A percentile compares a stretch with the other conserved stretches of the same genome.
Evolutionary conservation across 768 basidiomycete species (phyloP).

Genomic region (Russula dissimulans): DNA sequence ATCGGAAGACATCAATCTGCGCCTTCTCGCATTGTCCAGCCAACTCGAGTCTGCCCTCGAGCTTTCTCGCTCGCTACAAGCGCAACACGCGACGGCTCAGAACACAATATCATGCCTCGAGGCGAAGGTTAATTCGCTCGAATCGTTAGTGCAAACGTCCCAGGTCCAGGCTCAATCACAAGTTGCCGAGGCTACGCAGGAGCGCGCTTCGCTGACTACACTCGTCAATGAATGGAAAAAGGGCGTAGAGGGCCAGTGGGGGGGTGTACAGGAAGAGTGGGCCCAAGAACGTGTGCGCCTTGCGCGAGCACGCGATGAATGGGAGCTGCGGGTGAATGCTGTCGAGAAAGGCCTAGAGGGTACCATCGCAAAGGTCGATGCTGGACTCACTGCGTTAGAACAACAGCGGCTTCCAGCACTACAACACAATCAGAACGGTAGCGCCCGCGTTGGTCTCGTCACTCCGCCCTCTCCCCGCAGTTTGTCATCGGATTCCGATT

Average conservation of each 20-base stretch:
- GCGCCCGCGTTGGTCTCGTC: constrained; percentile 44
- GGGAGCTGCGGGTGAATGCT: constrained; percentile 52
- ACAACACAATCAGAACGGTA: constrained; percentile 25
- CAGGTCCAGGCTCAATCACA: constrained; percentile 35
- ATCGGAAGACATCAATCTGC: constrained; percentile 49
- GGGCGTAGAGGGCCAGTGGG: constrained; percentile 73
- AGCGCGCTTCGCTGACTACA: constrained; percentile 42
- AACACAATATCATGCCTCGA: constrained; percentile 62
- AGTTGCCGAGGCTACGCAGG: constrained; percentile 27
- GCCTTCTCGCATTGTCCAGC: constrained; percentile 50
- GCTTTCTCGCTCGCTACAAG: constrained; percentile 62
- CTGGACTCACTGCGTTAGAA: constrained; percentile 28
- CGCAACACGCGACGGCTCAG: constrained; percentile 71
- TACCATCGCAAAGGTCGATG: constrained; percentile 31
- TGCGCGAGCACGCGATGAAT: constrained; percentile 65
- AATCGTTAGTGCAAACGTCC: constrained; percentile 50
- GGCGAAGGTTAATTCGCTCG: constrained; percentile 57
- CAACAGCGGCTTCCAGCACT: constrained; percentile 25
- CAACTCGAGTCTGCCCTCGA: constrained; percentile 73
- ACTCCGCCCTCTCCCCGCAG: constrained; percentile 73
- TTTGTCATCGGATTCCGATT: constrained; percentile 49
- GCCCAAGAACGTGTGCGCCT: constrained; percentile 69
- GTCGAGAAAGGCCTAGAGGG: constrained; percentile 48
- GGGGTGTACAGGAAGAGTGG: constrained; percentile 73
- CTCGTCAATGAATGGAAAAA: constrained; percentile 68